Percentiles rank a stretch among this genome's conserved stretches.
phyloP scores from a whole-genome alignment of 352 stramenopile species.

The Aphanomyces cochlioides region DNA sequence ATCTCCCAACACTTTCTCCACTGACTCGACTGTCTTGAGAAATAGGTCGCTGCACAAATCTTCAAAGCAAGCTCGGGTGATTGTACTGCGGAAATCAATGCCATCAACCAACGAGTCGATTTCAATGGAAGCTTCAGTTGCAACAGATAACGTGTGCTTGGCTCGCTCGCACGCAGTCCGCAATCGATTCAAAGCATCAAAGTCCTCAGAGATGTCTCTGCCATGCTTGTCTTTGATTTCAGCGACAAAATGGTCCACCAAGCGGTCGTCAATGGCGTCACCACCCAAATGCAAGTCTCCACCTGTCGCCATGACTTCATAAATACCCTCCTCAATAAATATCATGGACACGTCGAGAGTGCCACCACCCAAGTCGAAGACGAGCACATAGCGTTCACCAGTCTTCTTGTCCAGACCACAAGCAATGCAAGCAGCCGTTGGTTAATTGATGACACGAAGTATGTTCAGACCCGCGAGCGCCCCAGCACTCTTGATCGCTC shows the following conservation, averaged over 20 bases:
- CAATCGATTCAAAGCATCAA: conserved; percentile 80
- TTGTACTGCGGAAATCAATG: conserved; percentile 90
- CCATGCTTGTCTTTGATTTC: conserved; percentile 85
- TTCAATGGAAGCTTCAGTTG: conserved; percentile 83
- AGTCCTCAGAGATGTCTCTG: conserved; percentile 78
- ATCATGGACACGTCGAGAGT: conserved; percentile 90
- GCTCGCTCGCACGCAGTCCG: conserved; percentile 89
- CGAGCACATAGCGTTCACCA: conserved; percentile 85
- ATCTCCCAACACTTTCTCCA: conserved; percentile 41
- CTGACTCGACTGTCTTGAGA: conserved; percentile 81
- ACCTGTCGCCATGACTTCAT: conserved; percentile 90
- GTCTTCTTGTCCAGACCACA: conserved; percentile 89
- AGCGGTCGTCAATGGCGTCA: conserved; percentile 89
- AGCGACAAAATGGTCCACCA: conserved; percentile 85
- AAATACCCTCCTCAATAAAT: conserved; percentile 91
- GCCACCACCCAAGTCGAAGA: conserved; percentile 89
- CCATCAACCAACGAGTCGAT: conserved; percentile 92
- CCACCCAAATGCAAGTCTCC: conserved; percentile 89
- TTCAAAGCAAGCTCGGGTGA: conserved; percentile 90
- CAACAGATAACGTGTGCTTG: conserved; percentile 87
- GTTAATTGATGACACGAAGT: conserved; percentile 95
- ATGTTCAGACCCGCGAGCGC: conserved; percentile 91
- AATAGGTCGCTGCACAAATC: conserved; percentile 87
- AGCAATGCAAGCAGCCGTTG: conserved; percentile 92
- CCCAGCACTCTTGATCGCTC: conserved; percentile 91